Percentiles rank a stretch among this genome's conserved stretches.
Conservation (phyloP, 352 stramenopile species). For the Pythium phragmitis region DNA sequence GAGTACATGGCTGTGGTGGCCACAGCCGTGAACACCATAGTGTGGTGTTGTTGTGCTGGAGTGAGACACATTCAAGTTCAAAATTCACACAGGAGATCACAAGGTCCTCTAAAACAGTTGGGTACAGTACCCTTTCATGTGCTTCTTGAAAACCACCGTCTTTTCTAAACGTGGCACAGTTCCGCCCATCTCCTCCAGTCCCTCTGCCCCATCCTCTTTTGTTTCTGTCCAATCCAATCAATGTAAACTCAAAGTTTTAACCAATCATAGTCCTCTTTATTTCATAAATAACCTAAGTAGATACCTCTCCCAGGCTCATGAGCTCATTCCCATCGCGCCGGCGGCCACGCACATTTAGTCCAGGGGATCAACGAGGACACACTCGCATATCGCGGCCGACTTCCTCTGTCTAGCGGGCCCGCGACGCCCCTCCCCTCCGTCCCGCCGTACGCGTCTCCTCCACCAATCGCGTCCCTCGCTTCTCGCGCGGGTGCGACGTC, state of each 20-base stretch:
- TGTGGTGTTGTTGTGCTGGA: no score
- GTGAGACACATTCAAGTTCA: no score
- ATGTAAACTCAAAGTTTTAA: not conserved
- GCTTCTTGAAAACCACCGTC: not conserved
- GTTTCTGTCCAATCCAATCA: not conserved
- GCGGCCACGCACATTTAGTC: conserved; percentile 3
- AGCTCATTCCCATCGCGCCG: conserved; percentile 1
- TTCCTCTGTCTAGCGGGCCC: not conserved
- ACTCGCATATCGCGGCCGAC: not conserved
- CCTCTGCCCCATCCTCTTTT: conserved; percentile 8
- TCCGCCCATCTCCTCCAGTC: conserved; percentile 3
- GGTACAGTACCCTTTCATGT: not conserved
- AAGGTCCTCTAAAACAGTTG: not conserved
- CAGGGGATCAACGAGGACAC: not conserved
- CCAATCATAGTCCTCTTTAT: conserved; percentile 8
- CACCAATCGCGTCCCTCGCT: not conserved
- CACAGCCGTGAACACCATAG: no score
- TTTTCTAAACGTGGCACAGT: conserved; percentile 6
- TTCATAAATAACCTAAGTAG: conserved; percentile 4
- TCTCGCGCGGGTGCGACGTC: not conserved
- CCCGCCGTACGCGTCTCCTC: not conserved
- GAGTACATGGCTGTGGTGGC: no score
- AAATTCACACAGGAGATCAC: not conserved
- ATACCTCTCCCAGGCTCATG: not conserved
- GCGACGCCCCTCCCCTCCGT: not conserved